Evolutionary conservation across 192 early-diverging fungal species (phyloP).

Genomic region (Coemansia sp.): DNA sequence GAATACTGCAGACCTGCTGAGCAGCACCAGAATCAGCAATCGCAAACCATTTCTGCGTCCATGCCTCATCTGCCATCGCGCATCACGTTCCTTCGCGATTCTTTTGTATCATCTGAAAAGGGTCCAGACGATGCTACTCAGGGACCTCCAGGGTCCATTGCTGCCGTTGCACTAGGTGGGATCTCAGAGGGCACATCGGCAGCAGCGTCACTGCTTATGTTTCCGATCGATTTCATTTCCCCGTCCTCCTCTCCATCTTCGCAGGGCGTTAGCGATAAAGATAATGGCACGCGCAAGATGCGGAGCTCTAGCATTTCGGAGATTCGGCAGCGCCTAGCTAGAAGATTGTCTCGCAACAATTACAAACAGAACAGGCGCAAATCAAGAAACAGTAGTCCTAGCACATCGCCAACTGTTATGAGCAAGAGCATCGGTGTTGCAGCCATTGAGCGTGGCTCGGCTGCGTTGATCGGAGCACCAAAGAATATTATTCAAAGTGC

Average conservation of each 20-base stretch:
- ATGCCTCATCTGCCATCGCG: conserved; percentile 9
- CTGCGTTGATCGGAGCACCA: too few species aligned
- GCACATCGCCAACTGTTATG: not conserved
- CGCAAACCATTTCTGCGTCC: not conserved
- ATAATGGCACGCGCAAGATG: not conserved
- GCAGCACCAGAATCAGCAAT: too few species aligned
- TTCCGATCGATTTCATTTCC: conserved; percentile 4
- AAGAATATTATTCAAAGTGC: too few species aligned
- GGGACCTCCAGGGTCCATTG: too few species aligned
- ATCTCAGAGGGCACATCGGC: not conserved
- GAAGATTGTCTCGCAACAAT: not conserved
- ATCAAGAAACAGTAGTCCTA: not conserved
- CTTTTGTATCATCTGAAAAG: not conserved
- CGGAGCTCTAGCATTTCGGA: conserved; percentile 5
- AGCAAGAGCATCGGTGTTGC: not conserved
- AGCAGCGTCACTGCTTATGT: conserved; percentile 5
- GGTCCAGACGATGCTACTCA: too few species aligned
- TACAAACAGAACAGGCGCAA: not conserved
- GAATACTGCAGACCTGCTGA: too few species aligned
- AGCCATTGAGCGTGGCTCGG: too few species aligned
- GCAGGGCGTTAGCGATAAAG: not conserved
- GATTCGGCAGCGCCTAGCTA: conserved; percentile 1
- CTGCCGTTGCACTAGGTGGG: too few species aligned
- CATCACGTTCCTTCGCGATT: not conserved
- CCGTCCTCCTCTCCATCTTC: not conserved